Evolutionary conservation across 2,329 filamentous ascomycete species (phyloP), one percentile per base, ranked within the genome.

Genomic region (Pyrenochaeta sp.): DNA sequence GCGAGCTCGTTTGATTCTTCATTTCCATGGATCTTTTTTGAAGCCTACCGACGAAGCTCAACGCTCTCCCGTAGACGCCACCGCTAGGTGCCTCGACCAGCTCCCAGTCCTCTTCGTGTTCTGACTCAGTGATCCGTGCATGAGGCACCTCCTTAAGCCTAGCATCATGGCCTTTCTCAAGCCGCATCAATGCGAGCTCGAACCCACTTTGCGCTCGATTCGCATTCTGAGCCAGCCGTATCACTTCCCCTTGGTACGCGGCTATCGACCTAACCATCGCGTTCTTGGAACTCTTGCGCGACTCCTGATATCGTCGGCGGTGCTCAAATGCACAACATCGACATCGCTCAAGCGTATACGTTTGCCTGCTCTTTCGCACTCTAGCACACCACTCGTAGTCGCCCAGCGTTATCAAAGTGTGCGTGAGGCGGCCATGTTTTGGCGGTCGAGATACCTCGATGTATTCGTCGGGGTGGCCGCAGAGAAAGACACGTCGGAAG

Each of bases 401-500:
- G 3, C 19, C 34, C 8, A 39, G 46, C 1, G 56, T 43, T 12
- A 66, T 36, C 13, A 62, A 10, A 24, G 50, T 61, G 43, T 64
- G 59, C 13, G 50, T 22, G n/a, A 52, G 27, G 50, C 59, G 49
- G 59, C 55, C n/a, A 47, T 22, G 15, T 49, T 56, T 24, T n/a
- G 46, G 39, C 10, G 32, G 30, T 27, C 48, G 46, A 9, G 49
- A 51, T n/a, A 66, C 54, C 42, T 58, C 27, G n/a, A 70, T 58
- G 19, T 52, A 63, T 19, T 70, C 67, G 8, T 63, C 58, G 13
- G 58, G 49, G 32, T 70, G 65, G 9, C 62, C 59, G 37, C 67
- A 70, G 19, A 48, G 51, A 24, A 66, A 68, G 5, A 47, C 37
- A 25, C 66, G 64, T 32, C 52, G 58, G 25, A 66, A 61, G 24